phyloP scores from a whole-genome alignment of 139 green algal species.

The Desmodesmus armatus region DNA sequence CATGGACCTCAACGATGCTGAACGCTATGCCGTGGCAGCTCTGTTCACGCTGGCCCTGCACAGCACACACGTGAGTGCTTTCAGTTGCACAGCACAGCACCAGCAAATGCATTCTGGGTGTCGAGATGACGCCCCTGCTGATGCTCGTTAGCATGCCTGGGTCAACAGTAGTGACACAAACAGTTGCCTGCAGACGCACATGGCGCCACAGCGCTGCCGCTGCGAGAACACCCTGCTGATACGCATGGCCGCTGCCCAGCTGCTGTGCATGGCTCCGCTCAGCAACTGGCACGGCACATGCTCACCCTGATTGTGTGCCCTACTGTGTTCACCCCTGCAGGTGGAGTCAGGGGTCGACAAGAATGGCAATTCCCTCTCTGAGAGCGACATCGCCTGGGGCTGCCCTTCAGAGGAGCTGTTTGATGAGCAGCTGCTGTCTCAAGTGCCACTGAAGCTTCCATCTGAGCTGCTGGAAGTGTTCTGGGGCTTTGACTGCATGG shows the following conservation, averaged over 20 bases:
- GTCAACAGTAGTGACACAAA: too few relatives aligned
- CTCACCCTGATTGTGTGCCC: background rate
- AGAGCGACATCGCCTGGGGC: conserved; percentile 47
- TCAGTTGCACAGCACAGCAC: background rate
- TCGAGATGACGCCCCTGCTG: too few relatives aligned
- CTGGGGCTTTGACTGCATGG: conserved; percentile 77
- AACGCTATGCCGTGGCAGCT: conserved; percentile 69
- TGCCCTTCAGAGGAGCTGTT: conserved; percentile 52
- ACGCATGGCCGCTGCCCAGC: too few relatives aligned
- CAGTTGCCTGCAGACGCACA: too few relatives aligned
- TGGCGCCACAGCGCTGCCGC: too few relatives aligned
- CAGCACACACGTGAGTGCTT: conserved; percentile 52
- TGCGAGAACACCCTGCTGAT: too few relatives aligned
- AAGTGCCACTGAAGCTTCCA: conserved; percentile 1
- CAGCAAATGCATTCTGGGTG: too few relatives aligned
- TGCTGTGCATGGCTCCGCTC: too few relatives aligned
- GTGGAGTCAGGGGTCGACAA: conserved; percentile 60
- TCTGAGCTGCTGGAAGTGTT: conserved; percentile 52
- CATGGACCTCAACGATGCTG: conserved; percentile 75
- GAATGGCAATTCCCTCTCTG: conserved; percentile 18
- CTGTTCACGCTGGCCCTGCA: conserved; percentile 84
- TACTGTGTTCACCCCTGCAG: too few relatives aligned
- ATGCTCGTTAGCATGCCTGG: too few relatives aligned
- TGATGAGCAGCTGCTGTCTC: conserved; percentile 51
- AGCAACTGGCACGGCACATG: background rate